These are phyloP conservation scores for Amylostereum chailletii DNA, from an alignment of 1,284 basidiomycete species.

Conservation along the genomic window DNA sequence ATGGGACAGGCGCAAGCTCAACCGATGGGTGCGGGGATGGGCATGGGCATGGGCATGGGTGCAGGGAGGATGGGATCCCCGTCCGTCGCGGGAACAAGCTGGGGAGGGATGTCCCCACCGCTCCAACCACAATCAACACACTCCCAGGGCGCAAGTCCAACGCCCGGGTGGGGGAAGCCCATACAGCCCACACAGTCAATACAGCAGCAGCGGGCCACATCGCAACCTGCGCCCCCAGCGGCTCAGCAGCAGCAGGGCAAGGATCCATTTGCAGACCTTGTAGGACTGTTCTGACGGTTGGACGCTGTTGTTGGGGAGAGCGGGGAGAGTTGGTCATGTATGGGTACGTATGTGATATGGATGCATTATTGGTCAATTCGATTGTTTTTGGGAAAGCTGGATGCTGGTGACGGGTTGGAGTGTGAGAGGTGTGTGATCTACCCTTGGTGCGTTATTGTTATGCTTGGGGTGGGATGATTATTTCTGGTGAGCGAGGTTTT, in stretches of 20 bases:
- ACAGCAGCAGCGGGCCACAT: slow-evolving; percentile 15
- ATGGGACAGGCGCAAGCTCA: slow-evolving; percentile 8
- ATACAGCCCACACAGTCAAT: slow-evolving; percentile 9
- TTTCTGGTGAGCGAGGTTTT: too few relatives aligned
- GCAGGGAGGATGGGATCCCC: slow-evolving; percentile 1
- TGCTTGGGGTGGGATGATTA: too few relatives aligned
- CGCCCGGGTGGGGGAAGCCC: background rate
- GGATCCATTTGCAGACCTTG: slow-evolving; percentile 77
- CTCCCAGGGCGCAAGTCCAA: background rate
- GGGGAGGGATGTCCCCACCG: background rate
- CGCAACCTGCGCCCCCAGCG: slow-evolving; percentile 14
- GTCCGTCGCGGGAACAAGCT: background rate
- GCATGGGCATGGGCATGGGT: slow-evolving; percentile 1
- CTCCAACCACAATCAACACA: background rate
- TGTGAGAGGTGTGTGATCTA: too few relatives aligned
- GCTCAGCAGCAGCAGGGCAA: slow-evolving; percentile 37
- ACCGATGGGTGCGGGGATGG: background rate
- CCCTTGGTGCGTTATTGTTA: too few relatives aligned
- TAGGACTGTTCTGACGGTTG: slow-evolving; percentile 51
- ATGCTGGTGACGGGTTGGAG: too few relatives aligned
- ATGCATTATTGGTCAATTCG: too few relatives aligned
- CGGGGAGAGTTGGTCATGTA: too few relatives aligned
- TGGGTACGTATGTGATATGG: too few relatives aligned
- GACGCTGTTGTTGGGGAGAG: too few relatives aligned
- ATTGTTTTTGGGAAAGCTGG: too few relatives aligned